Evolutionary conservation across 306 rosid genomes (phyloP).

Genomic region (Cercis canadensis): DNA sequence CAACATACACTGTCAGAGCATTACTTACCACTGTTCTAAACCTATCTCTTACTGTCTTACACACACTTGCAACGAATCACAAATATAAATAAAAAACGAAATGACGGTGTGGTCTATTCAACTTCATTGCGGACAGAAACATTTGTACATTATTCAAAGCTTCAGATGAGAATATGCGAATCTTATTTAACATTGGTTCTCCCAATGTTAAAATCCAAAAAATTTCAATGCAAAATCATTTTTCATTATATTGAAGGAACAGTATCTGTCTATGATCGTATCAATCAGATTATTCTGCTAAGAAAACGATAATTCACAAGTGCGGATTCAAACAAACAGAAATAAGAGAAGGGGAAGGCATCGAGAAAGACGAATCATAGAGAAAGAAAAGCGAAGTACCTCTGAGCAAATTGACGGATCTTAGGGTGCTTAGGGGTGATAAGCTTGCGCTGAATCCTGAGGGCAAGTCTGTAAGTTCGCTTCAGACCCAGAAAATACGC

Average conservation of each 20-base stretch:
- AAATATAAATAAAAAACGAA: too few species aligned
- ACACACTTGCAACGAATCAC: not conserved
- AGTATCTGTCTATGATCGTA: not conserved
- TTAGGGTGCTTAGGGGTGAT: constrained; percentile 62
- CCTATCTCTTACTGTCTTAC: not conserved
- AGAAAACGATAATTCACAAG: not conserved
- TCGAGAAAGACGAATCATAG: not conserved
- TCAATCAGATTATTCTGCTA: not conserved
- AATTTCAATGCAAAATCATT: not conserved
- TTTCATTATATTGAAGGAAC: not conserved
- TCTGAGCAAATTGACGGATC: constrained; percentile 71
- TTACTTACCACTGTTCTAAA: too few species aligned
- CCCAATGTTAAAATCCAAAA: not conserved
- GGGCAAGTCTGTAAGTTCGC: constrained; percentile 78
- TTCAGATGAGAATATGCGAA: not conserved
- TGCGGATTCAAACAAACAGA: not conserved
- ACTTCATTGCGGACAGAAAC: not conserved
- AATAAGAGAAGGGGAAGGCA: too few species aligned
- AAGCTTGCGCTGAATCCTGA: constrained; percentile 78
- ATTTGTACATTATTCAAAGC: not conserved
- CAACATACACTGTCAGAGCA: too few species aligned
- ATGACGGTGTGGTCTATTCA: not conserved
- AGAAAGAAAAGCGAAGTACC: constrained; percentile 44
- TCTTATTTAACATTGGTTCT: not conserved
- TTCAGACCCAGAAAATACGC: constrained; percentile 90